Evolutionary conservation across 768 basidiomycete genomes (phyloP).

Genomic region (Macrolepiota albuminosa): DNA sequence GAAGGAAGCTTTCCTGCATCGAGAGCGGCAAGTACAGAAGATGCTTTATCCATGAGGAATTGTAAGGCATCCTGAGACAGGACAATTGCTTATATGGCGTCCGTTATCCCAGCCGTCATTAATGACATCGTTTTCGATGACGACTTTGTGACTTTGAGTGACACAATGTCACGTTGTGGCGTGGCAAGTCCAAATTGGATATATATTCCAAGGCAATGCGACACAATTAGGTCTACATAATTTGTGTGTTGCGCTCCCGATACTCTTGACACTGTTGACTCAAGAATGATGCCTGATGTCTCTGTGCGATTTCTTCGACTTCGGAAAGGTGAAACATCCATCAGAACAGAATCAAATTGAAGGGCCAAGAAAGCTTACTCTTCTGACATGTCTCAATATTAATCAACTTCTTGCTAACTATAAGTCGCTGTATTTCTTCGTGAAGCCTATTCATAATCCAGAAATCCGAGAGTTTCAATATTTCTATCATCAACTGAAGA

Average conservation of each 20-base stretch:
- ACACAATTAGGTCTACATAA: background rate
- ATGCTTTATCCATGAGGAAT: constrained; percentile 52
- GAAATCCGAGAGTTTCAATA: constrained; percentile 22
- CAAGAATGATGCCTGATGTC: background rate
- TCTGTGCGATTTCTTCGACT: background rate
- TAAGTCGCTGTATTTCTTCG: constrained; percentile 22
- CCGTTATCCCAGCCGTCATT: constrained; percentile 3
- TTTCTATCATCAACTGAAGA: constrained; percentile 19
- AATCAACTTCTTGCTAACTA: constrained; percentile 23
- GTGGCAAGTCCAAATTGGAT: background rate
- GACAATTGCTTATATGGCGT: background rate
- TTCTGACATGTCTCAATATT: constrained; percentile 17
- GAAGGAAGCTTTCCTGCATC: constrained; percentile 68
- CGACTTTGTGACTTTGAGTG: background rate
- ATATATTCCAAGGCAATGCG: background rate
- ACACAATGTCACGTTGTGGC: background rate
- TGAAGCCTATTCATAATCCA: constrained; percentile 23
- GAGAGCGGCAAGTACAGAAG: constrained; percentile 61
- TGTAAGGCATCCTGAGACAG: background rate
- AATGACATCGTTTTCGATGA: constrained; percentile 9
- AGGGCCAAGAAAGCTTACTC: constrained; percentile 12
- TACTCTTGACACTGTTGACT: background rate
- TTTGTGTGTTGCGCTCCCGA: background rate
- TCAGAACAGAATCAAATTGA: background rate
- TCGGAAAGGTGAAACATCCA: background rate